Base-by-base conservation (phyloP, 2,329 filamentous ascomycete species). In the Fusarium floridanum region DNA sequence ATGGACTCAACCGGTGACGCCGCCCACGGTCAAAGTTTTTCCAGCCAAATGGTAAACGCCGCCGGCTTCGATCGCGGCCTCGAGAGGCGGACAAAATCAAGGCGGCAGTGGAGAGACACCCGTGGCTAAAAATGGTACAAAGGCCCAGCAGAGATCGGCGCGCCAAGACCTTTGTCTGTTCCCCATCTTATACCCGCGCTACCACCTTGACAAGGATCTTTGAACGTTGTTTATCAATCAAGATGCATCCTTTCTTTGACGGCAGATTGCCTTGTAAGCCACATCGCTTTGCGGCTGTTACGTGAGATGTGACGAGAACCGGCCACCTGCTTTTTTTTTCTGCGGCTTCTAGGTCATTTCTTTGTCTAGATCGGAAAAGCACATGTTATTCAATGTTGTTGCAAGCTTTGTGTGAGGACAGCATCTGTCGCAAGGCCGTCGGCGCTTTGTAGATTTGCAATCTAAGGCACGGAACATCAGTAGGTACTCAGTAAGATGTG, bases 191-290 rank as follows among this genome's bases (percentile, higher is more conserved):
- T 64, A 56, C 32, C 48, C 43, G 36, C 45, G 20, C 39, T 56
- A 43, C 41, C 39, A 68, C 63, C 20, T 55, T 57, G 55, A 53
- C 61, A 70, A 68, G 48, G 57, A 41, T 67, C 53, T 53, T 64
- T 59, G 67, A 62, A 72, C 64, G 57, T 74, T 61, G n/a, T 66
- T 73, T 74, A 74, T 70, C 72, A 73, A 74, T 74, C 72, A 53
- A 34, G 11, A n/a, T 57, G 61, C 61, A 45, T 64, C 34, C 34
- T 59, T 41, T 14, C 48, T 55, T 55, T 55, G 27, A 55, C 27
- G 48, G 27, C 17, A 55, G 27, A 55, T 32, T 32, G 17, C 36
- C 16, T 60, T 60, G n/a, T 12, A 57, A 57, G 34, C 34, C 34
- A 60, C 36, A 16, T 17, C 24, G 24, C n/a, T 9, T 10, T 12